Evolutionary conservation across 441 rosid genomes (phyloP).

Genomic region (Croton laevigatus): DNA sequence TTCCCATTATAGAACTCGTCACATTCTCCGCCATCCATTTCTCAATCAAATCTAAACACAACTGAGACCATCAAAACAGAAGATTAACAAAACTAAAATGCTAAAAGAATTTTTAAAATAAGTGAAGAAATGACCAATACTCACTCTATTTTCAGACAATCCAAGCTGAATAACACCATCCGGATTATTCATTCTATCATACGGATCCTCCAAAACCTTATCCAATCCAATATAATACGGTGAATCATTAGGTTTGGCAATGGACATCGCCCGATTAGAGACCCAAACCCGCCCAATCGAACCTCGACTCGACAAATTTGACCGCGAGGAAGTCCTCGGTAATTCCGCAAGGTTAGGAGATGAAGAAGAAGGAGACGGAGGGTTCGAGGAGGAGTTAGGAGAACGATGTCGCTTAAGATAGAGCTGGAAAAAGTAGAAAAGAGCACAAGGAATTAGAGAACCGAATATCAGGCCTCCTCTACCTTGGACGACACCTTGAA

Average conservation of each 20-base stretch:
- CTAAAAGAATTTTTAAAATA: background rate
- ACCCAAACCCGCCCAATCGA: slow-evolving; percentile 49
- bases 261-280: slow-evolving; percentile 39
- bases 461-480: slow-evolving; percentile 86
- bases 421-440: slow-evolving; percentile 86
- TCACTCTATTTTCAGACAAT: slow-evolving; percentile 59
- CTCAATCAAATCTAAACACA: slow-evolving; percentile 61
- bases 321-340: slow-evolving; percentile 61
- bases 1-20: slow-evolving; percentile 31
- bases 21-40: slow-evolving; percentile 61
- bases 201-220: slow-evolving; percentile 59
- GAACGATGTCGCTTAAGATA: slow-evolving; percentile 72
- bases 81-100: slow-evolving; percentile 3
- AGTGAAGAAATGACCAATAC: slow-evolving; percentile 7
- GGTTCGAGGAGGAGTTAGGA: slow-evolving; percentile 32
- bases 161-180: slow-evolving; percentile 81
- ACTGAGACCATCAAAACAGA: slow-evolving; percentile 28
- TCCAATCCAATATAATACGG: slow-evolving; percentile 52
- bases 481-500: slow-evolving; percentile 76
- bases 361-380: slow-evolving; percentile 44
- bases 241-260: slow-evolving; percentile 51
- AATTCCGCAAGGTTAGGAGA: slow-evolving; percentile 26
- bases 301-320: slow-evolving; percentile 51
- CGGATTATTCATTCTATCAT: slow-evolving; percentile 56
- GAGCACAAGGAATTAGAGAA: slow-evolving; percentile 82